A percentile compares a stretch with the other conserved stretches of the same genome.
Evolutionary conservation across 2,329 filamentous ascomycete genomes (phyloP).

Genomic region (Phaeosphaeria sp.): DNA sequence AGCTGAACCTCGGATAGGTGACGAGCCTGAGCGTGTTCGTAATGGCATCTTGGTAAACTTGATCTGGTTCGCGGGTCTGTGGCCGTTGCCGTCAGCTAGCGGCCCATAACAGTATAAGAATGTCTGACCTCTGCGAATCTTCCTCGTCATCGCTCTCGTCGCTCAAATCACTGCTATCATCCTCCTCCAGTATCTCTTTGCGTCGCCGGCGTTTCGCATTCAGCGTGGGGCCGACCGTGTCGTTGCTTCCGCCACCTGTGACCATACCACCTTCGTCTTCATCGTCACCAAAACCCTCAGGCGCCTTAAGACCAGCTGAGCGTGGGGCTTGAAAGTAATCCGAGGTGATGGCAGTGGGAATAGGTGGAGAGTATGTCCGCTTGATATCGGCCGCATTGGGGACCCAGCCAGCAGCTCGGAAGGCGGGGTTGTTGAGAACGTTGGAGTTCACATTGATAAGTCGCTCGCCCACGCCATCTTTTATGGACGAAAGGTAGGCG

Average conservation of each 20-base stretch:
- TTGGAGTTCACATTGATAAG: conserved; percentile 81
- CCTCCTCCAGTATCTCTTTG: conserved; percentile 80
- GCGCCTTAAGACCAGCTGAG: conserved; percentile 60
- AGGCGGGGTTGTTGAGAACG: conserved; percentile 79
- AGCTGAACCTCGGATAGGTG: conserved; percentile 65
- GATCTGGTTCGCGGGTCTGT: conserved; percentile 80
- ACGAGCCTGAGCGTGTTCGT: conserved; percentile 83
- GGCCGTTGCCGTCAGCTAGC: conserved; percentile 6
- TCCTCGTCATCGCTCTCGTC: conserved; percentile 84
- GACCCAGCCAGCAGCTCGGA: conserved; percentile 83
- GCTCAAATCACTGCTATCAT: conserved; percentile 83
- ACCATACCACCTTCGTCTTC: conserved; percentile 76
- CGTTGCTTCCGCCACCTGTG: conserved; percentile 67
- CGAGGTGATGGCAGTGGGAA: conserved; percentile 79
- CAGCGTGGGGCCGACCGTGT: conserved; percentile 70
- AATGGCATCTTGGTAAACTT: conserved; percentile 97
- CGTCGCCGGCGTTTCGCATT: conserved; percentile 71
- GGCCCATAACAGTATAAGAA: not conserved
- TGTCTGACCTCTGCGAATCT: conserved; percentile 54
- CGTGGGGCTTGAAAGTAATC: conserved; percentile 81
- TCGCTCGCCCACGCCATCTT: conserved; percentile 83
- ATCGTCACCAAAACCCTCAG: conserved; percentile 68
- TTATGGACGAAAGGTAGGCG: conserved; percentile 79
- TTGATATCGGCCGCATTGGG: conserved; percentile 77
- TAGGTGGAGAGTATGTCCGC: conserved; percentile 83